Base-by-base conservation (phyloP, 2,329 filamentous ascomycete species). In the Laburnicola sp. region DNA sequence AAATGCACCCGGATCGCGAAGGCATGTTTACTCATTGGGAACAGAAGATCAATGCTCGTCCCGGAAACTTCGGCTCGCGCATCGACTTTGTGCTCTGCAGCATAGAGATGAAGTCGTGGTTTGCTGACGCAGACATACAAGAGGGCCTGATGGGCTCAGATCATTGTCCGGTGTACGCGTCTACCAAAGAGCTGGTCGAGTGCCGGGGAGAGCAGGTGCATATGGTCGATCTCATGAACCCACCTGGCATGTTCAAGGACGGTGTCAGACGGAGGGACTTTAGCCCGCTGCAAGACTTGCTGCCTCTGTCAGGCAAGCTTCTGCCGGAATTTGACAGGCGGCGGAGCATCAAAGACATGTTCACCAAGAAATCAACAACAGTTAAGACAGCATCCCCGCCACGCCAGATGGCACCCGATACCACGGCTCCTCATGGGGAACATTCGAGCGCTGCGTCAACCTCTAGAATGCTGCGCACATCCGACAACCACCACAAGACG, bases 11-110 rank as follows among this genome's bases (percentile, higher is more conserved):
- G 0, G 75, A 78, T n/a, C 82, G 94, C 34, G 78, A 80, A 55
- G 91, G 91, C 54, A 97, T 99, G 94, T 97, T 91, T 71, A 97
- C 94, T 0, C 96, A 93, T 71, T 97, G 93, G 93, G 91, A 97
- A 57, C 92, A 90, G 44, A 92, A 89, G 70, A 88, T 91, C 66
- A 97, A 97, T 72, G 89, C 90, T n/a, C 82, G 94, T n/a, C 93
- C 93, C 2, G 91, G 89, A 2, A 97, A 97, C 69, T 95, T 88
- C 71, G 94, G 94, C 4, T 88, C 89, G 48, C 84, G 94, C 31
- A 97, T 97, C 62, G 94, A 99, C 72, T 97, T 96, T 72, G 82
- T 99, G 16, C 80, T 97, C 3, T 96, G 91, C 69, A 94, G 86
- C 58, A 78, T 86, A 35, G 82, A 83, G 31, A 88, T 96, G 78